Evolutionary conservation across 2,329 filamentous ascomycete genomes (phyloP).

Genomic region (Xylariaceae sp.): DNA sequence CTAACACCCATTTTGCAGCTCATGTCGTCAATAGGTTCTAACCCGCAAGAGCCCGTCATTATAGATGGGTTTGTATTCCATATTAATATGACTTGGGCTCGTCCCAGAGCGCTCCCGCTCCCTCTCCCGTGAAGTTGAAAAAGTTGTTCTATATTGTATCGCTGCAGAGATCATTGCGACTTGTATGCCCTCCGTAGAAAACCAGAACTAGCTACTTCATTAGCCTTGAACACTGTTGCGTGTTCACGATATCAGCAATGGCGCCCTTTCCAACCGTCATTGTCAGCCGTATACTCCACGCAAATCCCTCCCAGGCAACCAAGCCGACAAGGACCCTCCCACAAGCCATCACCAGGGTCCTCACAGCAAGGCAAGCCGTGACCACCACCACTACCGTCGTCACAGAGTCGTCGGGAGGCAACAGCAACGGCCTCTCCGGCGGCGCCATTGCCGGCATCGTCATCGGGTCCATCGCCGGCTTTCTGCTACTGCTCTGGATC

Average conservation of each 20-base stretch:
- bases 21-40: conserved; percentile 22
- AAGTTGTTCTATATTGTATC: background rate
- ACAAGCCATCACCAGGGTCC: conserved; percentile 30
- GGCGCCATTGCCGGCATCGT: conserved; percentile 60
- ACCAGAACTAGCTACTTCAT: too few relatives aligned
- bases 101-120: background rate
- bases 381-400: conserved; percentile 36
- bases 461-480: conserved; percentile 53
- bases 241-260: too few relatives aligned
- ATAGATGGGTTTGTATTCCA: background rate
- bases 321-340: conserved; percentile 34
- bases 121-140: background rate
- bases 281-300: conserved; percentile 17
- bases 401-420: background rate
- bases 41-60: background rate
- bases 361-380: conserved; percentile 33
- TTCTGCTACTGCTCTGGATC: conserved; percentile 55
- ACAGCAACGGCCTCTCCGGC: conserved; percentile 45
- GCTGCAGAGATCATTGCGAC: too few relatives aligned
- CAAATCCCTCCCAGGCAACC: conserved; percentile 17
- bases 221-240: too few relatives aligned
- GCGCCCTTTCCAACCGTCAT: conserved; percentile 25
- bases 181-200: too few relatives aligned
- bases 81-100: background rate
- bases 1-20: conserved; percentile 6